phyloP scores from a whole-genome alignment of 257 asterid genomes.

The Capsicum pubescens region DNA sequence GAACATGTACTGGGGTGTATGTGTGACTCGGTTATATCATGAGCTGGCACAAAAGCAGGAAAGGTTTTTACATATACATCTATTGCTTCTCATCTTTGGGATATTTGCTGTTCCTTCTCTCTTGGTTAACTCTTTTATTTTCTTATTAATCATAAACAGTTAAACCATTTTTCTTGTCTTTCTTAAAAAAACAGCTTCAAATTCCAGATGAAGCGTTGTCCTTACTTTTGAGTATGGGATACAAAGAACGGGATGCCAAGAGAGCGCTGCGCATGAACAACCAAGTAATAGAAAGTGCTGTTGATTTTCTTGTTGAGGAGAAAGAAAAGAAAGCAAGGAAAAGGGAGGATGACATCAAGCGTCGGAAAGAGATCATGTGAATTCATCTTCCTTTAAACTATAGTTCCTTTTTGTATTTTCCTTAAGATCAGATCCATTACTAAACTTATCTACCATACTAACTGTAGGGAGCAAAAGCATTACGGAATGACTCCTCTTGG shows the following conservation, averaged over 20 bases:
- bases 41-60: no score
- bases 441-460: slow-evolving; percentile 26
- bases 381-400: slow-evolving; percentile 24
- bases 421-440: background rate
- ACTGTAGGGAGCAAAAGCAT: slow-evolving; percentile 78
- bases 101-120: background rate
- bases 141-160: background rate
- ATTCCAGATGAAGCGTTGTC: slow-evolving; percentile 84
- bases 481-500: slow-evolving; percentile 81
- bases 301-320: slow-evolving; percentile 87
- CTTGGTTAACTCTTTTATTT: background rate
- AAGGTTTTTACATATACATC: background rate
- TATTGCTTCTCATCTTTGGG: background rate
- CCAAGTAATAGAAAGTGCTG: slow-evolving; percentile 74
- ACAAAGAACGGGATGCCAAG: slow-evolving; percentile 71
- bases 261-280: slow-evolving; percentile 94
- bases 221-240: slow-evolving; percentile 81
- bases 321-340: slow-evolving; percentile 53
- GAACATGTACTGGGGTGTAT: no score
- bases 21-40: no score
- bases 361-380: slow-evolving; percentile 68
- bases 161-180: background rate
- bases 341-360: slow-evolving; percentile 60
- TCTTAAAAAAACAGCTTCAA: slow-evolving; percentile 65
- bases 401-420: slow-evolving; percentile 20